Percentiles rank a stretch among this genome's conserved stretches.
These are phyloP conservation scores for Ceratobasidium sp. DNA, from an alignment of 1,284 basidiomycete genomes.

Conservation along the genomic window DNA sequence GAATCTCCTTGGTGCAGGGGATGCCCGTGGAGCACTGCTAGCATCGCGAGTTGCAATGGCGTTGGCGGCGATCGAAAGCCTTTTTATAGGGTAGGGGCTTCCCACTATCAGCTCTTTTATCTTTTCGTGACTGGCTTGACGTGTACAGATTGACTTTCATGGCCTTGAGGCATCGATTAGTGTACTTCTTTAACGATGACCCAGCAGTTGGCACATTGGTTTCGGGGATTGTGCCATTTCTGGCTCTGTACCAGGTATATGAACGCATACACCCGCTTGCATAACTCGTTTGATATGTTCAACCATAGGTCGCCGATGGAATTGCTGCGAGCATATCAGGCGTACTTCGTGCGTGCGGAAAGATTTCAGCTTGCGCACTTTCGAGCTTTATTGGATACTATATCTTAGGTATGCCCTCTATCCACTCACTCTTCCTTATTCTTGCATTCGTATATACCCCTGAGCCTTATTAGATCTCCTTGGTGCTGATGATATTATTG, in stretches of 20 bases:
- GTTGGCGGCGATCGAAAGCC: slow-evolving; percentile 71
- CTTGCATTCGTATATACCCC: too few relatives aligned
- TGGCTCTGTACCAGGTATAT: slow-evolving; percentile 77
- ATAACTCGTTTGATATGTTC: neutral
- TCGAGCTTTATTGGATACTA: slow-evolving; percentile 60
- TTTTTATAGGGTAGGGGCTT: slow-evolving; percentile 62
- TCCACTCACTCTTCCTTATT: too few relatives aligned
- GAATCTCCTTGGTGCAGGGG: slow-evolving; percentile 30
- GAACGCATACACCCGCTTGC: neutral
- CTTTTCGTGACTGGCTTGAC: too few relatives aligned
- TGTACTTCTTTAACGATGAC: slow-evolving; percentile 85
- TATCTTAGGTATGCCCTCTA: slow-evolving; percentile 63
- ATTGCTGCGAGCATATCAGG: slow-evolving; percentile 74
- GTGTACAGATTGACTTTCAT: slow-evolving; percentile 65
- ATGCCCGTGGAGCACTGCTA: neutral
- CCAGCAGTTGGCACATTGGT: slow-evolving; percentile 72
- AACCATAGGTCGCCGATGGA: slow-evolving; percentile 60
- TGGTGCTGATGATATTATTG: neutral
- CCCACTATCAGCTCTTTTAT: too few relatives aligned
- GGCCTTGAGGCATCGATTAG: slow-evolving; percentile 58
- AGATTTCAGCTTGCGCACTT: slow-evolving; percentile 57
- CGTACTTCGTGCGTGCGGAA: slow-evolving; percentile 79
- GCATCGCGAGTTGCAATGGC: slow-evolving; percentile 69
- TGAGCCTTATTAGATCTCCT: too few relatives aligned
- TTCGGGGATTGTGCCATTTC: slow-evolving; percentile 72